Conservation (phyloP, 345 rosid genomes). For the Lepidium africanum region DNA sequence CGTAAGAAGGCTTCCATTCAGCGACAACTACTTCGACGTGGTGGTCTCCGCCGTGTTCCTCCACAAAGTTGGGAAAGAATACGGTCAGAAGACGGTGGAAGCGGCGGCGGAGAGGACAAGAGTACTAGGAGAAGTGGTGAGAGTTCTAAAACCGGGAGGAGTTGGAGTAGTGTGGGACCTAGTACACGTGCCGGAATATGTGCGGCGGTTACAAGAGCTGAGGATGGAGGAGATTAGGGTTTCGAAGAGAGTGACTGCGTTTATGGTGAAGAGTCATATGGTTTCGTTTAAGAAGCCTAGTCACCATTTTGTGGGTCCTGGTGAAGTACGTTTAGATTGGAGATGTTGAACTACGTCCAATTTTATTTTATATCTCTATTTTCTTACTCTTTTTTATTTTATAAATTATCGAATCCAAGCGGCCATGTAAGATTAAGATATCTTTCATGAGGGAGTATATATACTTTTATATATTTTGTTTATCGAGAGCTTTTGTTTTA, state of each 20-base stretch:
- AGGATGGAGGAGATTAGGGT: conserved; percentile 83
- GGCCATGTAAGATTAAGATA: neutral
- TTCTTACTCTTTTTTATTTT: neutral
- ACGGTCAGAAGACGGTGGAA: conserved; percentile 79
- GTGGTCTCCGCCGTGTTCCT: conserved; percentile 84
- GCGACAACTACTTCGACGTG: conserved; percentile 84
- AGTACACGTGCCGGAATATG: conserved; percentile 74
- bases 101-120: conserved; percentile 87
- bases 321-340: conserved; percentile 73
- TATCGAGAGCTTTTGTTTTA: no score
- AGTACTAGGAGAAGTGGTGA: conserved; percentile 74
- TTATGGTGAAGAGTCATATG: conserved; percentile 89
- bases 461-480: neutral
- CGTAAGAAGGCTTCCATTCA: conserved; percentile 73
- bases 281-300: conserved; percentile 76
- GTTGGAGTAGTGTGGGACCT: conserved; percentile 84
- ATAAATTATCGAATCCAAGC: neutral
- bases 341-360: conserved; percentile 32
- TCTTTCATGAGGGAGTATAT: neutral
- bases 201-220: conserved; percentile 67
- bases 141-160: conserved; percentile 84
- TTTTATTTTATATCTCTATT: neutral
- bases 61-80: conserved; percentile 79
- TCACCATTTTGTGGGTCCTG: conserved; percentile 48
- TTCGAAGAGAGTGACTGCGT: conserved; percentile 82